These are phyloP conservation scores for Pugionium dolabratum DNA, from an alignment of 345 rosid species.

Conservation along the genomic window DNA sequence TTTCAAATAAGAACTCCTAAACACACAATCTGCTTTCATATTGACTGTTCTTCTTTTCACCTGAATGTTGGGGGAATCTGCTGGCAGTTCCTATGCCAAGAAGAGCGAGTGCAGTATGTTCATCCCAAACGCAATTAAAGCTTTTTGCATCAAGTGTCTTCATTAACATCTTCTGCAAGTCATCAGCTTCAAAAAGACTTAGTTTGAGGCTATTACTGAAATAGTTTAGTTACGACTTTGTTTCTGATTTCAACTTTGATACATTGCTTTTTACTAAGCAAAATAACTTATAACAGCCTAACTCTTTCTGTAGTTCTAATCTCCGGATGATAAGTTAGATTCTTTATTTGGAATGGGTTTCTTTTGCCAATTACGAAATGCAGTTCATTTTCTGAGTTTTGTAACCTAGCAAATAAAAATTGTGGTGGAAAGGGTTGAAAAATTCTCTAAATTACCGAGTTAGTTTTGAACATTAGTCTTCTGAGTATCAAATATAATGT, in stretches of 20 bases:
- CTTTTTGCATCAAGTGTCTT: constrained; percentile 14
- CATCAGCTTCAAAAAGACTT: constrained; percentile 8
- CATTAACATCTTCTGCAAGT: constrained; percentile 14
- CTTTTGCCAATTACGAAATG: too few relatives aligned
- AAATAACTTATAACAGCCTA: too few relatives aligned
- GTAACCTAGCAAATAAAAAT: too few relatives aligned
- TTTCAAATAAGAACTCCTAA: not conserved
- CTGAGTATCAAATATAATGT: too few relatives aligned
- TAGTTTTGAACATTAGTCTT: too few relatives aligned
- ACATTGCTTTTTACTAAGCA: too few relatives aligned
- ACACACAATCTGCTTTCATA: not conserved
- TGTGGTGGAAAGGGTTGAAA: too few relatives aligned
- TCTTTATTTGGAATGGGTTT: too few relatives aligned
- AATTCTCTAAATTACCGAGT: too few relatives aligned
- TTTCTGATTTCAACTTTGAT: constrained; percentile 13
- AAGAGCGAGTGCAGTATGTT: constrained; percentile 64
- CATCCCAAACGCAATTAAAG: constrained; percentile 66
- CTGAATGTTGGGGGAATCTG: constrained; percentile 11
- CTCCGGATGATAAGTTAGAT: too few relatives aligned
- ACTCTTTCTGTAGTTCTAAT: constrained; percentile 7
- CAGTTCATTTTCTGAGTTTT: too few relatives aligned
- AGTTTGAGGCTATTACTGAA: constrained; percentile 5
- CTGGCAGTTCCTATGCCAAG: constrained; percentile 74
- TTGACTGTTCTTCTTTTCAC: not conserved
- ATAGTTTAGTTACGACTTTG: constrained; percentile 1